phyloP scores from a whole-genome alignment of 257 asterid genomes.

The Gentiana macrophylla region DNA sequence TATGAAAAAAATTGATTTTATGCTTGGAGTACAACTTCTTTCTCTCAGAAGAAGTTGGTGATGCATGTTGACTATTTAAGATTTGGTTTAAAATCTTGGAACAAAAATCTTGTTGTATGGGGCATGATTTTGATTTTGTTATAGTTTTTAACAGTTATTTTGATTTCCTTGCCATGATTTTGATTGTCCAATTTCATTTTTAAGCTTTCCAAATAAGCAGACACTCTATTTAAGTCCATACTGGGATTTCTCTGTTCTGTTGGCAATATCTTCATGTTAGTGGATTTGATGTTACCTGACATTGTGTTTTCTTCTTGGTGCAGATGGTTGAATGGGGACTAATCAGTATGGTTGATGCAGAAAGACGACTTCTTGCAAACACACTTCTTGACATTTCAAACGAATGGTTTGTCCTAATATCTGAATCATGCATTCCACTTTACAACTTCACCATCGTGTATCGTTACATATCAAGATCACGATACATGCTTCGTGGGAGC shows the following conservation, averaged over 20 bases:
- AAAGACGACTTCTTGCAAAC: constrained; percentile 37
- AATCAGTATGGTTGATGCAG: constrained; percentile 45
- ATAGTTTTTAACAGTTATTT: too few relatives aligned
- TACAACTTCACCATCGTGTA: constrained; percentile 22
- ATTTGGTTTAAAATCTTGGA: too few relatives aligned
- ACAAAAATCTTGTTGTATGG: too few relatives aligned
- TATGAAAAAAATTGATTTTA: too few relatives aligned
- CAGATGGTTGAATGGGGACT: constrained; percentile 40
- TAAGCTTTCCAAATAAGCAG: too few relatives aligned
- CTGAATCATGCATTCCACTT: constrained; percentile 44
- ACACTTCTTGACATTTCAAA: constrained; percentile 36
- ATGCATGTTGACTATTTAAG: too few relatives aligned
- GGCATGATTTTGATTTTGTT: background rate
- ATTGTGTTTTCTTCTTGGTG: background rate
- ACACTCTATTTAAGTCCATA: too few relatives aligned
- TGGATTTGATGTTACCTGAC: background rate
- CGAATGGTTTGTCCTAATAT: constrained; percentile 35
- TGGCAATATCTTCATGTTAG: background rate
- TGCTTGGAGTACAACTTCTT: too few relatives aligned
- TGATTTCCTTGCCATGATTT: too few relatives aligned
- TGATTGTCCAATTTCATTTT: too few relatives aligned
- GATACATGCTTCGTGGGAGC: constrained; percentile 30
- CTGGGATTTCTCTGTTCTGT: background rate
- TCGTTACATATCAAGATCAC: constrained; percentile 25
- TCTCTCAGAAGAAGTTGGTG: too few relatives aligned